Evolutionary conservation across 805 yeast species (phyloP).

Genomic region (Cyberlindnera petersonii): DNA sequence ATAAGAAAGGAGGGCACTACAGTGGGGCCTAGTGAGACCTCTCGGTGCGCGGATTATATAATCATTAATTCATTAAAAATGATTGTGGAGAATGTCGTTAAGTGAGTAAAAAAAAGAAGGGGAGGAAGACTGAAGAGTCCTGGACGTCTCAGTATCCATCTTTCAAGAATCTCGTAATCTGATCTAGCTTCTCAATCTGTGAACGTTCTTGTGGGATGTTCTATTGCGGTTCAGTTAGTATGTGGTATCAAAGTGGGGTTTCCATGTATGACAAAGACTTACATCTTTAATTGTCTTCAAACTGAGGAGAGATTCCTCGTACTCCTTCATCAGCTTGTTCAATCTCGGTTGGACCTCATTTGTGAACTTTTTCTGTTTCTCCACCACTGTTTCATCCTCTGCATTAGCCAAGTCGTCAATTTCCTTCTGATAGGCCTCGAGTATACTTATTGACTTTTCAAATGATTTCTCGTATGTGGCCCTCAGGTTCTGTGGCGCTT

Average conservation of each 20-base stretch:
- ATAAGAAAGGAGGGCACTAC: no score
- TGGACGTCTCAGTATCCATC: slow-evolving; percentile 14
- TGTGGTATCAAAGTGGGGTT: background rate
- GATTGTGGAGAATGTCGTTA: no score
- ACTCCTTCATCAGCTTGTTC: slow-evolving; percentile 16
- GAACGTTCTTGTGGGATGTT: slow-evolving; percentile 27
- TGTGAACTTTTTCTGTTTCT: slow-evolving; percentile 4
- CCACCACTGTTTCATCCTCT: slow-evolving; percentile 2
- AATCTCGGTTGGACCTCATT: slow-evolving; percentile 10
- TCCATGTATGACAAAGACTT: slow-evolving; percentile 8
- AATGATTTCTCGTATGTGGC: slow-evolving; percentile 35
- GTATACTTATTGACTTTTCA: slow-evolving; percentile 30
- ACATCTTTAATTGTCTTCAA: slow-evolving; percentile 23
- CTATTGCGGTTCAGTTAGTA: slow-evolving; percentile 14
- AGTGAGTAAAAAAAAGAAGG: no score
- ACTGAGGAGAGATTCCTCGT: slow-evolving; percentile 15
- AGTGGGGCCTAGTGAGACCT: no score
- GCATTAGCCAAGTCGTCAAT: slow-evolving; percentile 21
- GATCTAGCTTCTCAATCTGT: slow-evolving; percentile 28
- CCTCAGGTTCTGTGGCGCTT: slow-evolving; percentile 43
- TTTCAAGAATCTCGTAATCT: slow-evolving; percentile 24
- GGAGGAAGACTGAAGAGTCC: no score
- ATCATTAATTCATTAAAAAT: background rate
- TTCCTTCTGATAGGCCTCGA: slow-evolving; percentile 25
- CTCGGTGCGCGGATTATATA: no score